Conservation (phyloP, 1,139 yeast genomes). For the Kodamaea sp. region DNA sequence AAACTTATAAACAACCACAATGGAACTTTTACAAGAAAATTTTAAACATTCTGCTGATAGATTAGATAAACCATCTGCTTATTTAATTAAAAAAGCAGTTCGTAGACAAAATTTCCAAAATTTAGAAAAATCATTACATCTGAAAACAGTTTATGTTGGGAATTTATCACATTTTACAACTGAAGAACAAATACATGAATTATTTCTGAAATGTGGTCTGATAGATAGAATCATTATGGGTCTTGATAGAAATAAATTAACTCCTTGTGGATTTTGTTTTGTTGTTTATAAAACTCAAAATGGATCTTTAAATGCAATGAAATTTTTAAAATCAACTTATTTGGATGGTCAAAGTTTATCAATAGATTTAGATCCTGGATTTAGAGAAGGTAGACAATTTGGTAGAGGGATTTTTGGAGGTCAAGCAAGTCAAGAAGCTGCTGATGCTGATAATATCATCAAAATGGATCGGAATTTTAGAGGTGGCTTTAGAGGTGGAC, state of each 20-base stretch:
- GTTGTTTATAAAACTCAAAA: constrained; percentile 66
- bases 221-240: constrained; percentile 88
- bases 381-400: constrained; percentile 88
- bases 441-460: constrained; percentile 17
- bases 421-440: constrained; percentile 51
- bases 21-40: constrained; percentile 57
- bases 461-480: constrained; percentile 20
- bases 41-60: constrained; percentile 55
- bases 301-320: constrained; percentile 77
- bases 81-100: constrained; percentile 71
- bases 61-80: constrained; percentile 74
- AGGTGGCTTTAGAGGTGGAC: constrained; percentile 25
- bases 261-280: constrained; percentile 96
- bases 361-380: constrained; percentile 93
- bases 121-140: constrained; percentile 57
- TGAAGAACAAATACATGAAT: constrained; percentile 87
- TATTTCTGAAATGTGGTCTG: constrained; percentile 76
- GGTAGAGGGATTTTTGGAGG: constrained; percentile 93
- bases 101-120: constrained; percentile 52
- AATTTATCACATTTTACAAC: constrained; percentile 80
- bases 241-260: constrained; percentile 76
- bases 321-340: constrained; percentile 74
- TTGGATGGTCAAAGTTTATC: constrained; percentile 76
- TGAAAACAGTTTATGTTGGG: constrained; percentile 84
- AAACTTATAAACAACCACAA: constrained; percentile 13